Evolutionary conservation across 768 basidiomycete genomes (phyloP).

Genomic region (Melanogaster broomeanus): DNA sequence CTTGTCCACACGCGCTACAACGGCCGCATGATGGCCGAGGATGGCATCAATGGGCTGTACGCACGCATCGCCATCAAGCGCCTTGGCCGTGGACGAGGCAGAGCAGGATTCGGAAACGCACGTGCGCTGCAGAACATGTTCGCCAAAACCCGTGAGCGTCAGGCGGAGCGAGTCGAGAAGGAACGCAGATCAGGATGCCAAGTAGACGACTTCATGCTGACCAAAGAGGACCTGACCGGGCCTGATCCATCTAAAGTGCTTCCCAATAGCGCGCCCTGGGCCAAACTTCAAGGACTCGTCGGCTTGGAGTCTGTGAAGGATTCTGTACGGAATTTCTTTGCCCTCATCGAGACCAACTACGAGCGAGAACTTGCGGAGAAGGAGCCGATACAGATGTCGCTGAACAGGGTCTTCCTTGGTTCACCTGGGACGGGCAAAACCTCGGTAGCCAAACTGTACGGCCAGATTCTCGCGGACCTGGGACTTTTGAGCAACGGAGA

Average conservation of each 20-base stretch:
- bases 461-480: constrained; percentile 60
- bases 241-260: constrained; percentile 58
- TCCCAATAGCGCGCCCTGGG: constrained; percentile 50
- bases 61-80: constrained; percentile 59
- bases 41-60: constrained; percentile 56
- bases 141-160: constrained; percentile 48
- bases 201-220: constrained; percentile 54
- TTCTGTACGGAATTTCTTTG: constrained; percentile 50
- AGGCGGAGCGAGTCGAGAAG: constrained; percentile 49
- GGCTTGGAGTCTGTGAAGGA: constrained; percentile 62
- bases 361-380: constrained; percentile 57
- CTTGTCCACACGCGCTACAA: constrained; percentile 46
- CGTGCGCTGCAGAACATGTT: constrained; percentile 59
- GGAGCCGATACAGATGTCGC: constrained; percentile 51
- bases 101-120: constrained; percentile 68
- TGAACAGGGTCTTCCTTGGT: constrained; percentile 69
- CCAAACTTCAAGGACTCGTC: constrained; percentile 50
- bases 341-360: constrained; percentile 55
- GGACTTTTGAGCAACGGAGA: constrained; percentile 71
- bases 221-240: constrained; percentile 61
- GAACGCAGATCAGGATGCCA: constrained; percentile 41
- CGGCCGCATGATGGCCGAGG: constrained; percentile 58
- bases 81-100: constrained; percentile 59
- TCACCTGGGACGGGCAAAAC: constrained; percentile 76
- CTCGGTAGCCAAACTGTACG: constrained; percentile 68